phyloP scores from a whole-genome alignment of 2,329 filamentous ascomycete genomes.

The Beauveria brongniartii region DNA sequence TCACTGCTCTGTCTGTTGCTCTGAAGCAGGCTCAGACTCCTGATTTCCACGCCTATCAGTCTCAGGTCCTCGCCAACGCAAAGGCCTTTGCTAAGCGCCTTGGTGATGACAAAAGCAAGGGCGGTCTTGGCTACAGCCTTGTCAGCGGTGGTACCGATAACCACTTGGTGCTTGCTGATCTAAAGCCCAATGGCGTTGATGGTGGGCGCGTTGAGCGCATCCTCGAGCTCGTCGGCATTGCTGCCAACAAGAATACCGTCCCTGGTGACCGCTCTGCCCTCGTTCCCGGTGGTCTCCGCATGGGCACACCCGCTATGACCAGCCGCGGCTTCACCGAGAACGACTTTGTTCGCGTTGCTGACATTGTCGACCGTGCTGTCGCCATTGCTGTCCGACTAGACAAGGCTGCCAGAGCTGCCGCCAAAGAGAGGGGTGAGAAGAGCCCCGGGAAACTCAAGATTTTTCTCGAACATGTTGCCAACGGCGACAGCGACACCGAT shows the following conservation, averaged over 20 bases:
- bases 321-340: conserved; percentile 83
- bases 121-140: conserved; percentile 75
- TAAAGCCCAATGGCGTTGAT: conserved; percentile 82
- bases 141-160: conserved; percentile 95
- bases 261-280: conserved; percentile 91
- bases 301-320: conserved; percentile 97
- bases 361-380: conserved; percentile 78
- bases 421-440: conserved; percentile 59
- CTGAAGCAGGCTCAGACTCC: conserved; percentile 85
- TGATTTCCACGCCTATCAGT: conserved; percentile 90
- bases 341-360: conserved; percentile 80
- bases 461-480: conserved; percentile 60
- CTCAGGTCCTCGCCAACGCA: conserved; percentile 82
- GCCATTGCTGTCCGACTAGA: conserved; percentile 70
- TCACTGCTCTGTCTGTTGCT: conserved; percentile 88
- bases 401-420: conserved; percentile 61
- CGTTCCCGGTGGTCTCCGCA: conserved; percentile 84
- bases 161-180: conserved; percentile 86
- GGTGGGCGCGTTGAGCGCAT: conserved; percentile 84
- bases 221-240: conserved; percentile 85
- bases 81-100: conserved; percentile 71
- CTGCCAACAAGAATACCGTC: conserved; percentile 99
- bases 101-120: conserved; percentile 61
- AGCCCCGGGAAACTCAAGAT: conserved; percentile 55
- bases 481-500: conserved; percentile 59